These are phyloP conservation scores for Astrephomene gubernaculifera DNA, from an alignment of 139 green algal genomes.

Conservation along the genomic window DNA sequence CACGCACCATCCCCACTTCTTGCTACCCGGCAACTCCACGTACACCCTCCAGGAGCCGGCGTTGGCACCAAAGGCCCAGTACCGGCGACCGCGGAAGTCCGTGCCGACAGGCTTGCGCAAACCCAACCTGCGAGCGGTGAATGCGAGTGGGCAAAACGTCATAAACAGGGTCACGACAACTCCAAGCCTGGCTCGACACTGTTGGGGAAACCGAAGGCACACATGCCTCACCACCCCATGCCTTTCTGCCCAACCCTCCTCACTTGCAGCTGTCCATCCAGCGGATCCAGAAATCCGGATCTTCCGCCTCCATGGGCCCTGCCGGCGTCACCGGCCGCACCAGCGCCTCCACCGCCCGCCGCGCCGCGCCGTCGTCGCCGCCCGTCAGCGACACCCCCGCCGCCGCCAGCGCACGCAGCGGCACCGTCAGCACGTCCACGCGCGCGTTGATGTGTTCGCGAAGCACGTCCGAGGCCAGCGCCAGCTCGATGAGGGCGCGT, in stretches of 20 bases:
- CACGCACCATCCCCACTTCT: slow-evolving; percentile 62
- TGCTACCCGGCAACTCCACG: slow-evolving; percentile 72
- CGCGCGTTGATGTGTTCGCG: slow-evolving; percentile 64
- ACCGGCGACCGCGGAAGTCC: slow-evolving; percentile 74
- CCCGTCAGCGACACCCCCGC: background rate
- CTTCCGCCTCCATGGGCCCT: slow-evolving; percentile 11
- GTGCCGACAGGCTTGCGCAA: slow-evolving; percentile 73
- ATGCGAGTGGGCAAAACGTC: background rate
- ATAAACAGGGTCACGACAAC: background rate
- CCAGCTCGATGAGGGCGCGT: slow-evolving; percentile 66
- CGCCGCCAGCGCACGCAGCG: background rate
- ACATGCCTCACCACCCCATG: background rate
- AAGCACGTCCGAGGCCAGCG: slow-evolving; percentile 70
- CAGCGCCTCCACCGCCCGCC: slow-evolving; percentile 24
- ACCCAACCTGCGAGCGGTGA: slow-evolving; percentile 60
- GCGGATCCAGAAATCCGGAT: slow-evolving; percentile 35
- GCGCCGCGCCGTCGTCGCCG: slow-evolving; percentile 5
- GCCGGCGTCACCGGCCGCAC: background rate
- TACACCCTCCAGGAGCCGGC: slow-evolving; percentile 79
- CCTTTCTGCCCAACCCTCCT: too few relatives aligned
- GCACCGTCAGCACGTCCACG: slow-evolving; percentile 61
- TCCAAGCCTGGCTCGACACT: too few relatives aligned
- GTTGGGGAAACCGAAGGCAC: too few relatives aligned
- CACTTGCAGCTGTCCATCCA: slow-evolving; percentile 56
- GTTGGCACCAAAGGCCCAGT: slow-evolving; percentile 84